phyloP scores from a whole-genome alignment of 1,284 basidiomycete species.

The Meripilus lineatus region DNA sequence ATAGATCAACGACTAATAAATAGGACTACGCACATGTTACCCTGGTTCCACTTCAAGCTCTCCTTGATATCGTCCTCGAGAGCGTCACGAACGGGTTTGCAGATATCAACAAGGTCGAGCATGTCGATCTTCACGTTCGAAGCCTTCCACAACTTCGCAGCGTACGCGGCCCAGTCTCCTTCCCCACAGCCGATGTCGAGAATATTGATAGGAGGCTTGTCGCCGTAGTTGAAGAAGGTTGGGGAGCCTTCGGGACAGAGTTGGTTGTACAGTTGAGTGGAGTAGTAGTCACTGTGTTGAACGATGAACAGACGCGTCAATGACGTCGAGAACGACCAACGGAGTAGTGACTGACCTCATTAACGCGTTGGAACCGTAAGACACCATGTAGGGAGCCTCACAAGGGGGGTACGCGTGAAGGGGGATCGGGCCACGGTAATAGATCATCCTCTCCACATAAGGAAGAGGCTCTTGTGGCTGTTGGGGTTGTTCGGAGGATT shows the following conservation, averaged over 20 bases:
- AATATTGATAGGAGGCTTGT: slow-evolving; percentile 45
- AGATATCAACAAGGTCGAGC: slow-evolving; percentile 57
- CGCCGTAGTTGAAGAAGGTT: slow-evolving; percentile 53
- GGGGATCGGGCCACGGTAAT: slow-evolving; percentile 38
- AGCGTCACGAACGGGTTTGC: slow-evolving; percentile 19
- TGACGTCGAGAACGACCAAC: slow-evolving; percentile 1
- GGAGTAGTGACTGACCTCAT: slow-evolving; percentile 46
- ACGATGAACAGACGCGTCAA: slow-evolving; percentile 6
- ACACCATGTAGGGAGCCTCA: slow-evolving; percentile 56
- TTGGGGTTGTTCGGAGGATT: slow-evolving; percentile 3
- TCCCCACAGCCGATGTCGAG: slow-evolving; percentile 71
- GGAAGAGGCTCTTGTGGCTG: slow-evolving; percentile 4
- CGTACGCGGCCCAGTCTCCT: slow-evolving; percentile 59
- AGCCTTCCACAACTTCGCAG: slow-evolving; percentile 54
- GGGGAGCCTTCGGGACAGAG: slow-evolving; percentile 47
- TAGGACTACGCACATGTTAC: slow-evolving; percentile 55
- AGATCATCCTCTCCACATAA: no score
- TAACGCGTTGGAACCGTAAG: slow-evolving; percentile 51
- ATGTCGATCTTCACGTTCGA: slow-evolving; percentile 48
- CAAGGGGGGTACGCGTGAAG: slow-evolving; percentile 42
- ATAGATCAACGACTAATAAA: slow-evolving; percentile 1
- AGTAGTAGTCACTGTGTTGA: slow-evolving; percentile 47
- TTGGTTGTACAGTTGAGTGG: slow-evolving; percentile 46
- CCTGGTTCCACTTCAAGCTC: slow-evolving; percentile 51
- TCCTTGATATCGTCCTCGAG: slow-evolving; percentile 23